Base-by-base conservation (phyloP, 2,329 filamentous ascomycete species). In the Ceratocystis colombiana region DNA sequence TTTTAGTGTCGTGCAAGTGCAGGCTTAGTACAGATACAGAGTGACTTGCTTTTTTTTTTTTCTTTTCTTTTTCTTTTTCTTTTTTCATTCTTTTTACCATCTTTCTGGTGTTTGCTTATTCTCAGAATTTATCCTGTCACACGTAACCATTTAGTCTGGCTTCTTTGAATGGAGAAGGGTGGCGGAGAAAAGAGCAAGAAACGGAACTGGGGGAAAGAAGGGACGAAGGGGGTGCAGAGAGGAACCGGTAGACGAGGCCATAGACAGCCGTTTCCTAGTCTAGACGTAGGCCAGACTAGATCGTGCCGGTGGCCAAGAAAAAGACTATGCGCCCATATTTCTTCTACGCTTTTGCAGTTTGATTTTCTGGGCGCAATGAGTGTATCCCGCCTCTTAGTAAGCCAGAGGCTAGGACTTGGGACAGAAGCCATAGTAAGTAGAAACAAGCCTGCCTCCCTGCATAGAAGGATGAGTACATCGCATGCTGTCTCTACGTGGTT, bases 21-120 rank as follows among this genome's bases (percentile, higher is more conserved):
- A 50, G 46, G 46, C 46, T 50, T 50, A 22, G 46, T 50, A 50
- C 46, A 50, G 46, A 10, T 50, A 8, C 46, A 50, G 46, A 50
- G 17, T 8, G 46, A 50, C 46, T 20, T 50, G 4, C 20, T 22
- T 50, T n/a, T 28, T 2, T 46, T 30, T 12, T 17, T 25, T 59
- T 28, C 1, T 46, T 30, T 12, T 17, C 12, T 59, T 22, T 33
- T 33, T 0, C 2, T 22, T 50, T n/a, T 46, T 7, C 3, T 28
- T 2, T 46, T 8, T 12, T 17, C 30, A 12, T 59, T 30, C 22
- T 12, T 59, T 59, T 41, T 41, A 41, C 12, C 2, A 17, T 59
- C 3, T 30, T 50, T 50, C 46, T 50, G 5, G 8, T 22, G 22
- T 10, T 50, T 22, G 37, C 37, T 12, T 41, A 41, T 41, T 41